A percentile compares a stretch with the other conserved stretches of the same genome.
These are phyloP conservation scores for Saturnispora gosingensis DNA, from an alignment of 805 yeast genomes.

Conservation along the genomic window DNA sequence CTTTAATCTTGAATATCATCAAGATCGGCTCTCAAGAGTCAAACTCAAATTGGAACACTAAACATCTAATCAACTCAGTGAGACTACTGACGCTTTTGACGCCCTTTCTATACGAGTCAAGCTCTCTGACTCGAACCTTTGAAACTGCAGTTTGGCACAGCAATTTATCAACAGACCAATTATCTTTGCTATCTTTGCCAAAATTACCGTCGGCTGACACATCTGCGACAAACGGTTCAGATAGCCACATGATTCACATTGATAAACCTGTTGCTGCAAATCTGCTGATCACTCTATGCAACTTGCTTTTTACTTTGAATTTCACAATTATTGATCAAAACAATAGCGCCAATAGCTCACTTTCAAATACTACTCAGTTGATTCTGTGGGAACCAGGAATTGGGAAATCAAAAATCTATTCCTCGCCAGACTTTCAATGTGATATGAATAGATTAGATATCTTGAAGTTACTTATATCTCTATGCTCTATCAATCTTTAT, in stretches of 20 bases:
- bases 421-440: conserved; percentile 31
- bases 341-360: neutral
- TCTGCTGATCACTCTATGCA: conserved; percentile 31
- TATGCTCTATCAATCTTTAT: conserved; percentile 58
- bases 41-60: conserved; percentile 19
- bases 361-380: conserved; percentile 27
- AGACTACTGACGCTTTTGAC: conserved; percentile 55
- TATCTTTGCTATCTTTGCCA: neutral
- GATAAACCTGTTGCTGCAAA: conserved; percentile 29
- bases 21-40: conserved; percentile 16
- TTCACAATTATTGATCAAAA: conserved; percentile 38
- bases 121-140: conserved; percentile 25
- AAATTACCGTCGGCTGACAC: neutral
- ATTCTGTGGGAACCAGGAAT: conserved; percentile 78
- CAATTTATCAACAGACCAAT: neutral
- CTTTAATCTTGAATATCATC: conserved; percentile 28
- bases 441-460: conserved; percentile 65
- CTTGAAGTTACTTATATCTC: conserved; percentile 47
- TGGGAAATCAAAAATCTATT: conserved; percentile 31
- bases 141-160: conserved; percentile 34
- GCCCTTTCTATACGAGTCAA: conserved; percentile 59
- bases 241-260: neutral
- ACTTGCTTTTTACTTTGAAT: conserved; percentile 45
- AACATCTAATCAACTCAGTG: conserved; percentile 48
- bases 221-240: neutral